Conservation (phyloP, 2,329 filamentous ascomycete genomes). For the Trichophaea hybrida region DNA sequence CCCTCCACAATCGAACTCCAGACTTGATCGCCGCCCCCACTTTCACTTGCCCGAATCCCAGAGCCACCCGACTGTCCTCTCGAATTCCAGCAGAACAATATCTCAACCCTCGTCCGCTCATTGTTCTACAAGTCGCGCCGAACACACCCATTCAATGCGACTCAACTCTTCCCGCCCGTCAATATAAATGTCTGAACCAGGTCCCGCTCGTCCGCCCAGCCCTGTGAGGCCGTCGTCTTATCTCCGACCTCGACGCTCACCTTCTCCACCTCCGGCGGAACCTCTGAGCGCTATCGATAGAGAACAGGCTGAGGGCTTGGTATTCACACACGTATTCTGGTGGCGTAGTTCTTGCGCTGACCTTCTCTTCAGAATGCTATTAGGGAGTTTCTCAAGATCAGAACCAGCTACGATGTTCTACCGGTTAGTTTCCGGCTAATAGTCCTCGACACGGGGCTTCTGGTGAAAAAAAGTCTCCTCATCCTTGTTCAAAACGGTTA, state of each 20-base stretch:
- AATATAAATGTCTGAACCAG: constrained; percentile 21
- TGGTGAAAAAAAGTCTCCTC: constrained; percentile 92
- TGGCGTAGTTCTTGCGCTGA: constrained; percentile 4
- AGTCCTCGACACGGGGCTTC: constrained; percentile 71
- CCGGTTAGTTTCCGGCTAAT: constrained; percentile 93
- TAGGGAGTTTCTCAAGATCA: constrained; percentile 87
- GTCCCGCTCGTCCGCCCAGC: constrained; percentile 12
- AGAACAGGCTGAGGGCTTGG: constrained; percentile 25
- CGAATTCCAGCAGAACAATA: too few relatives aligned
- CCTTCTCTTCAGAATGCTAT: constrained; percentile 58
- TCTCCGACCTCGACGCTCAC: constrained; percentile 17
- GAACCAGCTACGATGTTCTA: constrained; percentile 94
- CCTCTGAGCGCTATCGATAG: constrained; percentile 23
- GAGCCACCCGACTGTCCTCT: too few relatives aligned
- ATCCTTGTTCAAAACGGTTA: constrained; percentile 91
- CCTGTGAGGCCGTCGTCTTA: constrained; percentile 23
- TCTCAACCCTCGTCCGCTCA: too few relatives aligned
- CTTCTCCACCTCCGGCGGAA: constrained; percentile 10
- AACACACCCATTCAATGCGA: constrained; percentile 9
- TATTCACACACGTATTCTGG: constrained; percentile 6
- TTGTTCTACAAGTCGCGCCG: too few relatives aligned
- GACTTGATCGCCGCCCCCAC: too few relatives aligned
- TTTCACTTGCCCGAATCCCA: too few relatives aligned
- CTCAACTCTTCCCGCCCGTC: constrained; percentile 6
- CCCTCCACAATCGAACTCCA: too few relatives aligned